A percentile compares a stretch with the other conserved stretches of the same genome.
Evolutionary conservation across 108 stramenopile species (phyloP).

Genomic region (Cylindrotheca closterium): DNA sequence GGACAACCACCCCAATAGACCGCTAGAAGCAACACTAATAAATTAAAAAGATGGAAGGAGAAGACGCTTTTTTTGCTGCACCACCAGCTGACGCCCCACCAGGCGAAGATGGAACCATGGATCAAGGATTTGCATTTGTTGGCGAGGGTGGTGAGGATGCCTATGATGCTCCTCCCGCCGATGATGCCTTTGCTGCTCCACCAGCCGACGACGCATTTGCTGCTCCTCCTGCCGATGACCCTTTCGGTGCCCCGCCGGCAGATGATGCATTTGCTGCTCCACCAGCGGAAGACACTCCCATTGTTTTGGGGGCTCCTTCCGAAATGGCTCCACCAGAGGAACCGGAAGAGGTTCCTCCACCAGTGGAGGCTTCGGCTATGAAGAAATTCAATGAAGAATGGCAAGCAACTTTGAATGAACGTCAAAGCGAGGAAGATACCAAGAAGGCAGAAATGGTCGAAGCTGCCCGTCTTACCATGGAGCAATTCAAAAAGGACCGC

Average conservation of each 20-base stretch:
- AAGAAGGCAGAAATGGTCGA: slow-evolving; percentile 70
- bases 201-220: slow-evolving; percentile 22
- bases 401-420: slow-evolving; percentile 64
- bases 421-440: slow-evolving; percentile 84
- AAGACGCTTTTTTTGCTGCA: slow-evolving; percentile 33
- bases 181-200: slow-evolving; percentile 26
- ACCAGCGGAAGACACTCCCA: slow-evolving; percentile 30
- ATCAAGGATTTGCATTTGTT: not conserved
- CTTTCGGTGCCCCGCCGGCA: not conserved
- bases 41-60: slow-evolving; percentile 8
- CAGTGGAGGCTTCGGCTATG: slow-evolving; percentile 57
- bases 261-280: slow-evolving; percentile 32
- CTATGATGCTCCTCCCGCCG: slow-evolving; percentile 11
- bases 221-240: slow-evolving; percentile 16
- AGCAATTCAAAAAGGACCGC: slow-evolving; percentile 63
- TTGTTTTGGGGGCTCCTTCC: slow-evolving; percentile 22
- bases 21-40: no score
- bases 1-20: no score
- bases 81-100: slow-evolving; percentile 26
- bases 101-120: slow-evolving; percentile 8
- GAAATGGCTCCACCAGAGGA: slow-evolving; percentile 22
- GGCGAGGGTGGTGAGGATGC: not conserved
- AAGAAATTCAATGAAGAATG: slow-evolving; percentile 84
- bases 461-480: slow-evolving; percentile 55
- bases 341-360: slow-evolving; percentile 1